phyloP scores from a whole-genome alignment of 306 rosid species.

The Pyrus communis region DNA sequence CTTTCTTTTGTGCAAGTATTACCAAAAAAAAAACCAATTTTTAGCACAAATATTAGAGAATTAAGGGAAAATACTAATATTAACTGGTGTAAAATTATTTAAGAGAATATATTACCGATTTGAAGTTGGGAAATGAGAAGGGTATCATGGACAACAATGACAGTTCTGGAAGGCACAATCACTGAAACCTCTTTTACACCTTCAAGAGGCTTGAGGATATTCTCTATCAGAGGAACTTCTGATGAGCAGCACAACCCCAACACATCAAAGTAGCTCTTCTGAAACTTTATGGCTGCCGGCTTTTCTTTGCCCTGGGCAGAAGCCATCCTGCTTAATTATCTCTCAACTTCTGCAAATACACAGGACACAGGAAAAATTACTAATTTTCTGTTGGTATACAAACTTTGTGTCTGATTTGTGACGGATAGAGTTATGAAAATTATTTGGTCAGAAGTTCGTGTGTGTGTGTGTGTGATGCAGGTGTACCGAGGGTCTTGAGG shows the following conservation, averaged over 20 bases:
- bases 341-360: not conserved
- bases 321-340: constrained; percentile 17
- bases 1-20: not conserved
- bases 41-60: not conserved
- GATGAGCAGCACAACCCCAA: constrained; percentile 87
- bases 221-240: constrained; percentile 64
- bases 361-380: not conserved
- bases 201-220: constrained; percentile 49
- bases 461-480: not conserved
- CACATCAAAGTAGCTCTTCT: constrained; percentile 82
- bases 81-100: not conserved
- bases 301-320: constrained; percentile 7
- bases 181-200: constrained; percentile 72
- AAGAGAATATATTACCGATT: constrained; percentile 44
- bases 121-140: constrained; percentile 65
- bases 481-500: no score
- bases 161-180: constrained; percentile 68
- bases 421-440: not conserved
- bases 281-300: constrained; percentile 23
- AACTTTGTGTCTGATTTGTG: not conserved
- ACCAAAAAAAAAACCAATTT: not conserved
- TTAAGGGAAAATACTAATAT: not conserved
- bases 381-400: not conserved
- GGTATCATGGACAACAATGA: constrained; percentile 71
- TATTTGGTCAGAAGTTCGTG: not conserved